Percentiles rank a stretch among this genome's conserved stretches.
Conservation (phyloP, 148 eudicot species). For the Vaccinium vitisidaea region DNA sequence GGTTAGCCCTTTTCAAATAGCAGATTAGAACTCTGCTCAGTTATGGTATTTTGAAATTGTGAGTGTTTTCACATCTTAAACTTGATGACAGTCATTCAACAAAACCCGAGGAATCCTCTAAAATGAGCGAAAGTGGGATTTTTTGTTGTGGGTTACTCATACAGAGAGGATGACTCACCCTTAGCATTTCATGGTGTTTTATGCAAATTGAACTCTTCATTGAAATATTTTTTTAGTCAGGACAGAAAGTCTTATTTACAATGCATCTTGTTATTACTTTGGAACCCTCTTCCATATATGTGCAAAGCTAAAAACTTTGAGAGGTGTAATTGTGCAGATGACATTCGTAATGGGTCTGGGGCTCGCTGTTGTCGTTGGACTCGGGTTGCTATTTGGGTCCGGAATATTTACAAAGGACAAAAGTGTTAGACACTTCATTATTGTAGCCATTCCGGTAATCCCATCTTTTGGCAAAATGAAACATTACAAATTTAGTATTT, state of each 20-base stretch:
- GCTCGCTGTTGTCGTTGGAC: conserved; percentile 67
- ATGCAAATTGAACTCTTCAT: background rate
- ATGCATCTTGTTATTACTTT: background rate
- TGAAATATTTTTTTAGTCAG: background rate
- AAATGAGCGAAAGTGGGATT: background rate
- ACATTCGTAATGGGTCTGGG: conserved; percentile 79
- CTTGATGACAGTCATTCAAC: background rate
- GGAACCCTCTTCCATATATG: background rate
- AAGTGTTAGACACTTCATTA: conserved; percentile 53
- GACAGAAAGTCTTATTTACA: background rate
- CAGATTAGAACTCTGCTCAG: background rate
- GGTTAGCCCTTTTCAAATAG: conserved; percentile 34
- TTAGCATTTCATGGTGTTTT: background rate
- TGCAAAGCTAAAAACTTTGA: background rate
- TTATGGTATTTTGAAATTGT: background rate
- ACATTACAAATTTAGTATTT: background rate
- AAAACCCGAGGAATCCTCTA: background rate
- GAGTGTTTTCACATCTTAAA: background rate
- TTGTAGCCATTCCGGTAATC: conserved; percentile 81
- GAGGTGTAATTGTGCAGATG: conserved; percentile 58
- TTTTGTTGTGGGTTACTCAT: background rate
- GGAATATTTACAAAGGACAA: conserved; percentile 67
- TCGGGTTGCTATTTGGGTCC: conserved; percentile 80
- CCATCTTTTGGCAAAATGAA: background rate
- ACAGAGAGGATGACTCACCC: background rate